Evolutionary conservation across 148 eudicot species (phyloP).

Genomic region (Silene latifolia): DNA sequence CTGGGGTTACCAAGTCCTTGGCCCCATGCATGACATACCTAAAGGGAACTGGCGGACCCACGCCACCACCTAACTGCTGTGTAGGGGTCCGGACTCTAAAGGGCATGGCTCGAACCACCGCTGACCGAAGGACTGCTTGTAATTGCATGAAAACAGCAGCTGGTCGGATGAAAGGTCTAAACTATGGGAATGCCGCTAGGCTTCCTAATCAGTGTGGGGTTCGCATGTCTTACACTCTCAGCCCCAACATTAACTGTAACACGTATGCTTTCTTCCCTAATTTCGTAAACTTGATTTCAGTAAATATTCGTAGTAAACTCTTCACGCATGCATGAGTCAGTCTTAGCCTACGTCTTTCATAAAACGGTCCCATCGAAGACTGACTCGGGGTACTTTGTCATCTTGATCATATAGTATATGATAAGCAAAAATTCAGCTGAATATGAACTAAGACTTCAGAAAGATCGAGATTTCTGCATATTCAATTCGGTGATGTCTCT

Average conservation of each 20-base stretch:
- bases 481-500: too few species aligned
- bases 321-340: not conserved
- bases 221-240: constrained; percentile 11
- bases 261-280: constrained; percentile 8
- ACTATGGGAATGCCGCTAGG: constrained; percentile 4
- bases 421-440: too few species aligned
- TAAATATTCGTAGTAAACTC: not conserved
- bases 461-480: too few species aligned
- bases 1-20: constrained; percentile 3
- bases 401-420: too few species aligned
- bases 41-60: not conserved
- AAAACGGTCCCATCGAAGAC: too few species aligned
- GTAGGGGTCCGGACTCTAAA: constrained; percentile 24
- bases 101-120: constrained; percentile 24
- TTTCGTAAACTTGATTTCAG: not conserved
- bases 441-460: too few species aligned
- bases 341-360: too few species aligned
- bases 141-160: constrained; percentile 34
- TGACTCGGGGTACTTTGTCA: too few species aligned
- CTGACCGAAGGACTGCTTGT: constrained; percentile 40
- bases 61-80: constrained; percentile 30
- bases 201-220: constrained; percentile 27
- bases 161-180: constrained; percentile 8
- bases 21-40: constrained; percentile 24
- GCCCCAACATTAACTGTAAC: constrained; percentile 25